Base-by-base conservation (phyloP, 202 grass and related monocot genomes). In the Zizania palustris region DNA sequence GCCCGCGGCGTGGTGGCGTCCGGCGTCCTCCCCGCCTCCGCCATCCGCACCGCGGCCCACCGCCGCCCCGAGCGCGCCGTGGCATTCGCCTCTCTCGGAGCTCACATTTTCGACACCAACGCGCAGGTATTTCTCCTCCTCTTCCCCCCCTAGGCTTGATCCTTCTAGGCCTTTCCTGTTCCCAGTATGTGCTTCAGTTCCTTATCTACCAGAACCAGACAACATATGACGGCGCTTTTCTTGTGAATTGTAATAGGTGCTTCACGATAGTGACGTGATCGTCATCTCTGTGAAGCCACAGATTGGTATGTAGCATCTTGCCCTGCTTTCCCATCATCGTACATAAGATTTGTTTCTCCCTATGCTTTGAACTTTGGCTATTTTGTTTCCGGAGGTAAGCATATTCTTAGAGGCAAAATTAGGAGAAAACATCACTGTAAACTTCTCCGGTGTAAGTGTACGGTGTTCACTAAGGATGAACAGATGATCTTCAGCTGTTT, bases 241-340 rank as follows among this genome's bases (percentile, higher is more conserved):
- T 48, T 38, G 34, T 13, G 28, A 28, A 28, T 16, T 53, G 8
- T 65, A 42, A 36, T 40, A 99, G 96, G 90, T 99, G 9, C 92
- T 93, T 3, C 81, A 93, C 6, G 88, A 87, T n/a, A 99, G 96
- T 5, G 92, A 99, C 73, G 83, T 99, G 45, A 79, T 99, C 74
- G 82, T 96, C 74, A 92, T 99, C 74, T 96, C 96, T 15, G 92
- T 99, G 9, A 99, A 99, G 56, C 96, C 96, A 69, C 92, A 99
- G 89, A 82, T 89, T 6, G 92, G 96, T 96, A 89, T 51, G 77
- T 45, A 6, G 9, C 16, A 4, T 45, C 10, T 4, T 35, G 45
- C 53, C 34, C 8, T 13, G 34, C 49, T 51, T 63, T 41, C 8
- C 16, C n/a, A 3, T 38, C 18, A 5, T 42, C 49, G 28, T 34